Conservation (phyloP, 345 rosid species). For the Firmiana major region DNA sequence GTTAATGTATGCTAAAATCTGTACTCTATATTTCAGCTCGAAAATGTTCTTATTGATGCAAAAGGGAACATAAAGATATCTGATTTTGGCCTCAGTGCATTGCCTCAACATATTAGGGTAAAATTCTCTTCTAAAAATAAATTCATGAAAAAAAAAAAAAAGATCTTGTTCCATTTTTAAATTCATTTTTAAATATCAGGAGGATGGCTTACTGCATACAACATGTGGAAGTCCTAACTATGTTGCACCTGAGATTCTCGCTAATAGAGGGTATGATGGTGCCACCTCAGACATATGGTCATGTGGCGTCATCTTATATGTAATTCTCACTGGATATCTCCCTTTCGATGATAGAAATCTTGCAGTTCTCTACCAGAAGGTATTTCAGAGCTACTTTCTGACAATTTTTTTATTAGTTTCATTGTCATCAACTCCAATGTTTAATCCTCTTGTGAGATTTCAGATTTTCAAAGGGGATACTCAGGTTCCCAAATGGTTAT, state of each 20-base stretch:
- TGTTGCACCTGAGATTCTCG: slow-evolving; percentile 91
- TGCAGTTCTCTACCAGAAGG: slow-evolving; percentile 92
- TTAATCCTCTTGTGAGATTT: slow-evolving; percentile 3
- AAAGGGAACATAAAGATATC: slow-evolving; percentile 81
- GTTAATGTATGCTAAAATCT: neutral
- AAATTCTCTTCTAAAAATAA: neutral
- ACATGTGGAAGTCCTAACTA: slow-evolving; percentile 99
- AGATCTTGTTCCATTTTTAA: neutral
- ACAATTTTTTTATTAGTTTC: neutral
- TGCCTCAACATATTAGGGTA: slow-evolving; percentile 93
- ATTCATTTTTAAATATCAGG: slow-evolving; percentile 33
- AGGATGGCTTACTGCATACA: slow-evolving; percentile 88
- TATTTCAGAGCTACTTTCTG: slow-evolving; percentile 15
- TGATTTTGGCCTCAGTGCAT: slow-evolving; percentile 96
- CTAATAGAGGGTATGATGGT: slow-evolving; percentile 85
- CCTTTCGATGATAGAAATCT: slow-evolving; percentile 97
- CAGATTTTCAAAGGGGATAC: slow-evolving; percentile 90
- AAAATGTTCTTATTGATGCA: slow-evolving; percentile 80
- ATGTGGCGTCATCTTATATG: slow-evolving; percentile 86
- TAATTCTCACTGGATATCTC: slow-evolving; percentile 77
- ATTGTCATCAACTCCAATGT: neutral
- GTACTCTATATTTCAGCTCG: slow-evolving; percentile 49
- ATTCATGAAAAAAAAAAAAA: neutral
- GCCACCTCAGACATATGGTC: slow-evolving; percentile 94
- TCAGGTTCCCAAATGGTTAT: slow-evolving; percentile 75